Evolutionary conservation across 495 filamentous ascomycete genomes (phyloP), one percentile per base, ranked within the genome.

Genomic region (Xylaria grammica): DNA sequence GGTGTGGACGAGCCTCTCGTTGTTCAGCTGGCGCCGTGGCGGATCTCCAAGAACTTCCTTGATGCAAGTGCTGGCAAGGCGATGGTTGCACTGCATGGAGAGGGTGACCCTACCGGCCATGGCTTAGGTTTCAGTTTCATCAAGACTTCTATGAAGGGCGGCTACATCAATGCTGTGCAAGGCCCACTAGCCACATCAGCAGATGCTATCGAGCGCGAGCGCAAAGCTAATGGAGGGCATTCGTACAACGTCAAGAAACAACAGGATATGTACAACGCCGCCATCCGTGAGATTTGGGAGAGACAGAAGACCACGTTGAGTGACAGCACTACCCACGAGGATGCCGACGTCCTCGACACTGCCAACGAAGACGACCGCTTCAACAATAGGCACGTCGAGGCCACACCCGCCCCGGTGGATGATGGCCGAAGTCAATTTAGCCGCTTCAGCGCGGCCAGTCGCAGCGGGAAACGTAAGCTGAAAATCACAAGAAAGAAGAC

Each of bases 61-160:
- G 87, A 97, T 60, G 95, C 95, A 15, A 94, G 93, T 27, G 87
- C 93, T 68, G 92, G 93, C 30, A 99, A 99, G 74, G 95, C 95
- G 9, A 99, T 99, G 95, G 85, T 99, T 49, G 87, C 91, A 62
- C 86, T 99, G 10, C 91, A 97, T 69, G 95, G 95, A 19, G 89
- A 94, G 65, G 95, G 96, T 32, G 95, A 99, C 72, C 95, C 95
- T n/a, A 95, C 93, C 8, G 92, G 93, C 11, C 90, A 92, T 67
- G 95, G 95, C 2, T 88, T 96, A 60, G 95, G 91, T 2, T 94
- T 97, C 79, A 97, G 90, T 73, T 97, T 97, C 74, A 90, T 99
- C 67, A 91, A 93, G 69, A 97, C 92, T 0, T 96, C 91, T 13
- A 99, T 99, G 95, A 99, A 99, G 75, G 95, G 95, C 50, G 95